Percentiles rank a stretch among this genome's conserved stretches.
phyloP scores from a whole-genome alignment of 2,329 filamentous ascomycete genomes.

The Aspergillus latus region DNA sequence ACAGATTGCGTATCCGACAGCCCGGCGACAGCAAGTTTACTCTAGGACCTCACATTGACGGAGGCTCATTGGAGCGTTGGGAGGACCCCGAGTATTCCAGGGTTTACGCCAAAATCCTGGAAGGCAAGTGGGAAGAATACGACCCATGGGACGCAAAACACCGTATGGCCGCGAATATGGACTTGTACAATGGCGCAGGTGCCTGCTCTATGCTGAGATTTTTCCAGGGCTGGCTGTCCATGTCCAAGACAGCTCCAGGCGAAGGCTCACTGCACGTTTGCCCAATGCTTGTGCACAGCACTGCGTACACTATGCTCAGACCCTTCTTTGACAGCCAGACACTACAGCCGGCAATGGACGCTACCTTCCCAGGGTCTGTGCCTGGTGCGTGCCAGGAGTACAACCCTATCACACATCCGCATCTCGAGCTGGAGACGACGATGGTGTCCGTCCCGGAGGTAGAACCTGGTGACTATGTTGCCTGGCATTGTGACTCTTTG shows the following conservation, averaged over 20 bases:
- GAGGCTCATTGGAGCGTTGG: slow-evolving; percentile 74
- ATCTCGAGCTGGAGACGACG: slow-evolving; percentile 63
- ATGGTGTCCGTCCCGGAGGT: slow-evolving; percentile 73
- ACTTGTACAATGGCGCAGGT: slow-evolving; percentile 78
- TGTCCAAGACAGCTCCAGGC: slow-evolving; percentile 69
- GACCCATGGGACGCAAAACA: slow-evolving; percentile 78
- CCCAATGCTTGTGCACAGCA: slow-evolving; percentile 71
- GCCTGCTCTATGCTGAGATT: slow-evolving; percentile 82
- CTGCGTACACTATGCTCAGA: slow-evolving; percentile 75
- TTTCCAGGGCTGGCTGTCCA: slow-evolving; percentile 83
- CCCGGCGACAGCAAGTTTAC: slow-evolving; percentile 71
- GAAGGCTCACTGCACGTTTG: slow-evolving; percentile 83
- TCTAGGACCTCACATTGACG: slow-evolving; percentile 71
- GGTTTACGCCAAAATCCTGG: slow-evolving; percentile 72
- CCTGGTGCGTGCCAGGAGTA: slow-evolving; percentile 70
- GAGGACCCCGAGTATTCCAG: slow-evolving; percentile 67
- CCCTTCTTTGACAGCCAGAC: slow-evolving; percentile 72
- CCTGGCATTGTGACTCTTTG: slow-evolving; percentile 77
- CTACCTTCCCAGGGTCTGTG: slow-evolving; percentile 66
- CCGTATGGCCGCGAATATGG: slow-evolving; percentile 66
- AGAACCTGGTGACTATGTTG: slow-evolving; percentile 71
- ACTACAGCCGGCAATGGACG: slow-evolving; percentile 42
- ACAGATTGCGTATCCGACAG: slow-evolving; percentile 68
- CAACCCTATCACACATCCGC: slow-evolving; percentile 63
- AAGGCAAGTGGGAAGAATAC: slow-evolving; percentile 75